A percentile compares a stretch with the other conserved stretches of the same genome.
Conservation (phyloP, 2,329 filamentous ascomycete genomes). For the Penicillium janthinellum region DNA sequence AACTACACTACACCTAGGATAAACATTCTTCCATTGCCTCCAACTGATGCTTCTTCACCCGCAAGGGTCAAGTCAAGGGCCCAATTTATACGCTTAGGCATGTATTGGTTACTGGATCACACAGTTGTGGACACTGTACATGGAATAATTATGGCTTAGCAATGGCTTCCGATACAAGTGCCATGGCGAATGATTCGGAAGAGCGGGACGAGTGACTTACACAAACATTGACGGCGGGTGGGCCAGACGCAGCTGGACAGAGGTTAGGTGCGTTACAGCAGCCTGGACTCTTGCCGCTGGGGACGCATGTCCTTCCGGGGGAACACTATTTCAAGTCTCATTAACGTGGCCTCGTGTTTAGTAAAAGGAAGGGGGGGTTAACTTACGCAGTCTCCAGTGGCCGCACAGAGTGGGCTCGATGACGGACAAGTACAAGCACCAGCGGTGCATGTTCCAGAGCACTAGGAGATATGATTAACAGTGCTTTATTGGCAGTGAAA, state of each 20-base stretch:
- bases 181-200: neutral
- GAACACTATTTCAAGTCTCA: conserved; percentile 15
- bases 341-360: neutral
- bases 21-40: neutral
- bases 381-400: conserved; percentile 22
- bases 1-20: too few species aligned
- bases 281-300: conserved; percentile 14
- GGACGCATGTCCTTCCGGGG: conserved; percentile 14
- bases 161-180: neutral
- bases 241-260: conserved; percentile 18
- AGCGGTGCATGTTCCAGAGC: conserved; percentile 16
- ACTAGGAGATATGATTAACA: conserved; percentile 12
- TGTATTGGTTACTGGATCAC: neutral
- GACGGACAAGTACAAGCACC: conserved; percentile 15
- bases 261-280: conserved; percentile 17
- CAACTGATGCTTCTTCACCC: too few species aligned
- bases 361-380: neutral
- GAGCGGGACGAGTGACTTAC: conserved; percentile 12
- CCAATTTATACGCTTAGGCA: neutral
- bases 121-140: conserved; percentile 16
- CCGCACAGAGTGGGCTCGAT: conserved; percentile 13
- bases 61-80: neutral
- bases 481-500: neutral
- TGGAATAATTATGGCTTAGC: neutral
- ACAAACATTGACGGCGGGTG: conserved; percentile 16